phyloP scores from a whole-genome alignment of 2,329 filamentous ascomycete genomes.

The Penicillium griseofulvum region DNA sequence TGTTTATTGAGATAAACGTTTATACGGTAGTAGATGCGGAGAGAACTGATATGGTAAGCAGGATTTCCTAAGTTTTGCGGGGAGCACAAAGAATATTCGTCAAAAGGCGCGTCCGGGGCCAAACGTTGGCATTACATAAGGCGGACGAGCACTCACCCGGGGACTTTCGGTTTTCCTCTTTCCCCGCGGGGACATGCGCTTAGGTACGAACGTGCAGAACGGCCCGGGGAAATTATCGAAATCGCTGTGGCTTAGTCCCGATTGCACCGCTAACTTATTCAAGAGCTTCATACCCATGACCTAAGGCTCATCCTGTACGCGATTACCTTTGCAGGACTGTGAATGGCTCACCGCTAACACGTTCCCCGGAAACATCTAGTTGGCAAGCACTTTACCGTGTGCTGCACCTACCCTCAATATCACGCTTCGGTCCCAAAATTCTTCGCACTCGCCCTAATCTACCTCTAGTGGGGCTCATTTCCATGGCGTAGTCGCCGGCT shows the following conservation, averaged over 20 bases:
- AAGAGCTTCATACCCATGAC: neutral
- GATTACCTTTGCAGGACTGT: conserved; percentile 17
- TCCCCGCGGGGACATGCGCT: conserved; percentile 17
- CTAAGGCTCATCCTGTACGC: neutral
- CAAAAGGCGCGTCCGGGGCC: neutral
- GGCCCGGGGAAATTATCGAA: neutral
- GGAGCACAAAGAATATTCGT: neutral
- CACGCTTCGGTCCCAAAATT: neutral
- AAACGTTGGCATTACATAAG: neutral
- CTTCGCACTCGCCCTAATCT: neutral
- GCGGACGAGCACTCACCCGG: conserved; percentile 19
- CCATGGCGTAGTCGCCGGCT: conserved; percentile 16
- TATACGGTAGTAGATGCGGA: neutral
- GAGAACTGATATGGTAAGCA: conserved; percentile 5
- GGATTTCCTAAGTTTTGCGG: neutral
- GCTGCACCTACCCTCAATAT: neutral
- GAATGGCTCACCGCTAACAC: conserved; percentile 20
- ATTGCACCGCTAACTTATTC: neutral
- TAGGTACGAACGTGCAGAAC: conserved; percentile 1
- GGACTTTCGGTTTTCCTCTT: conserved; percentile 10
- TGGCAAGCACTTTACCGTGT: neutral
- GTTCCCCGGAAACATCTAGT: conserved; percentile 16
- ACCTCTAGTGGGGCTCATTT: conserved; percentile 6
- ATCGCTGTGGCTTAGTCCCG: neutral
- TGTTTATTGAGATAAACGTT: neutral